Conservation (phyloP, 306 rosid species). For the Crotalaria pallida region DNA sequence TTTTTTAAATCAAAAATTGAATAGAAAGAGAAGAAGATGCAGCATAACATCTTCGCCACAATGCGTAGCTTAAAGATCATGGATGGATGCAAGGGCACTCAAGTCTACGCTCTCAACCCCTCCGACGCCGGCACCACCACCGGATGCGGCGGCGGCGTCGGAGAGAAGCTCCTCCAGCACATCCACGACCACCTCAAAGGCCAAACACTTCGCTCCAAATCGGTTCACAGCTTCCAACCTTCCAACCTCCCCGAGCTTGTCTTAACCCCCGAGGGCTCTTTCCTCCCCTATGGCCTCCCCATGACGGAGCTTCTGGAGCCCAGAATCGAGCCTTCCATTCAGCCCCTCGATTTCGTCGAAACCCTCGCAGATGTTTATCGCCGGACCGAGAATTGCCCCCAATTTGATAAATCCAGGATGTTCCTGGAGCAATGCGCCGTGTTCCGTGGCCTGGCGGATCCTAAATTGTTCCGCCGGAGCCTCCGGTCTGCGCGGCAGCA, state of each 20-base stretch:
- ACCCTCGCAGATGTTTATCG: constrained; percentile 42
- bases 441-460: constrained; percentile 48
- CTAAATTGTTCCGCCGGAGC: constrained; percentile 62
- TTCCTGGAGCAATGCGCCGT: constrained; percentile 60
- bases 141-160: constrained; percentile 25
- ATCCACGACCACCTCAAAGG: constrained; percentile 45
- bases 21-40: constrained; percentile 41
- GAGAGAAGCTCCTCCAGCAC: constrained; percentile 55
- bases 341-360: constrained; percentile 44
- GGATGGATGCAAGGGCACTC: constrained; percentile 80
- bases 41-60: constrained; percentile 57
- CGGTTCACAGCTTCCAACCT: constrained; percentile 27
- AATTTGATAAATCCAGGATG: constrained; percentile 40
- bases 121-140: constrained; percentile 1
- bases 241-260: constrained; percentile 23
- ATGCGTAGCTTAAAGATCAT: constrained; percentile 82
- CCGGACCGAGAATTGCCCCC: constrained; percentile 42
- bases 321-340: constrained; percentile 42
- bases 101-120: constrained; percentile 54
- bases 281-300: constrained; percentile 70
- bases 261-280: constrained; percentile 25
- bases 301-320: constrained; percentile 60
- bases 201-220: constrained; percentile 44
- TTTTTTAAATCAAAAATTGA: not conserved
- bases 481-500: constrained; percentile 70